Evolutionary conservation across 495 filamentous ascomycete species (phyloP), one percentile per base, ranked within the genome.

Genomic region (Sordaria brevicollis): DNA sequence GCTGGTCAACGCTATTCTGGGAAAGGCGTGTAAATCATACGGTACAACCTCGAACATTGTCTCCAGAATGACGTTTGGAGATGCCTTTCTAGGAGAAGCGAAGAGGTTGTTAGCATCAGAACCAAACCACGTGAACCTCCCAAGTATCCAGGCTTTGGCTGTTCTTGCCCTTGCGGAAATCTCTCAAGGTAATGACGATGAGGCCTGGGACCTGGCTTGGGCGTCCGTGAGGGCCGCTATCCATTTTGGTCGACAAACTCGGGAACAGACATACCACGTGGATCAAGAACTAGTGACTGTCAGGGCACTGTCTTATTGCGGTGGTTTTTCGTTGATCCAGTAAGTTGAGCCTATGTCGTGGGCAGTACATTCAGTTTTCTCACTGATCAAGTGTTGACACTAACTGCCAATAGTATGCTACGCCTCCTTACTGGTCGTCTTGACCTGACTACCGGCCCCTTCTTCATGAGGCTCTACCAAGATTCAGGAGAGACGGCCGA

Each of bases 1-100:
- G 3, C 41, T 78, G 25, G 71, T 74, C 1, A 78, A 78, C 21
- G 75, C 75, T 29, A 71, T 78, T 19, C 38, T 78, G 25, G 76
- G 73, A 15, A 67, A 69, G 17, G 71, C 73, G 0, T 76, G 75
- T 71, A 74, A 66, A 29, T 54, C 70, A 17, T 66, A 70, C 33
- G 67, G 72, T 11, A 35, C 67, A 6, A 65, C 73, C 13, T 74
- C 72, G 5, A 70, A 73, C 13, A 68, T 73, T 3, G 70, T 75
- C 10, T 76, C 76, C 21, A 68, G 69, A 31, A 65, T 76, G 33
- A 75, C 65, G 31, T 75, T 75, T 21, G 76, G 73, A 4, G 76
- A 78, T 36, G 76, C 76, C 2, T 78, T 78, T 35, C 21, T 78
- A 6, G 75, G 73, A 7, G 75, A 78, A 25, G 73, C 76, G 19